Evolutionary conservation across 1,284 basidiomycete genomes (phyloP).

Genomic region (Heimioporus retisporus): DNA sequence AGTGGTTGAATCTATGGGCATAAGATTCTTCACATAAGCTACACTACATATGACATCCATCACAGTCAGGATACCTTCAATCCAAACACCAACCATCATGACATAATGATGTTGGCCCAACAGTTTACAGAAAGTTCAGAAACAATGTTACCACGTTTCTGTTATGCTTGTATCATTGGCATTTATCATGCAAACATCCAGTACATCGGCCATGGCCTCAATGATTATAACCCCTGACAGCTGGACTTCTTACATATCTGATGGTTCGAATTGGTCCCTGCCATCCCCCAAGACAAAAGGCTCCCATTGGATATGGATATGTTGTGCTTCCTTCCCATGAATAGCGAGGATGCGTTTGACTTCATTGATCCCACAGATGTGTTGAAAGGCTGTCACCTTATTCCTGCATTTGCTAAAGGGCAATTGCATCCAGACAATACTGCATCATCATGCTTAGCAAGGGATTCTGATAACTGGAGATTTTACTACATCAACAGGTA

Average conservation of each 20-base stretch:
- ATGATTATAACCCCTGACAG: neutral
- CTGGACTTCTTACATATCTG: conserved; percentile 14
- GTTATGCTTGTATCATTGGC: conserved; percentile 22
- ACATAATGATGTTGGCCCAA: conserved; percentile 9
- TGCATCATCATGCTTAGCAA: too few relatives aligned
- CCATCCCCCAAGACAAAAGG: too few relatives aligned
- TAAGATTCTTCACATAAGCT: conserved; percentile 33
- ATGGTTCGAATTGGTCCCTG: conserved; percentile 9
- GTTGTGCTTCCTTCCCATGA: conserved; percentile 15
- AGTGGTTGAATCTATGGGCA: too few relatives aligned
- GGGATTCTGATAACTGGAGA: too few relatives aligned
- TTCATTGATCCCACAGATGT: conserved; percentile 19
- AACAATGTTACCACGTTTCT: conserved; percentile 4
- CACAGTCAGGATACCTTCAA: conserved; percentile 26
- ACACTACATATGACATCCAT: conserved; percentile 46
- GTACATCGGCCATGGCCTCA: neutral
- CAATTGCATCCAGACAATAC: too few relatives aligned
- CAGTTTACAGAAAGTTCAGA: too few relatives aligned
- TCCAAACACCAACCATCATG: conserved; percentile 1
- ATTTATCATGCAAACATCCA: conserved; percentile 21
- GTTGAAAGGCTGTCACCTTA: conserved; percentile 15
- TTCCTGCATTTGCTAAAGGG: conserved; percentile 12
- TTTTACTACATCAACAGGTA: too few relatives aligned
- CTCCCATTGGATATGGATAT: conserved; percentile 2
- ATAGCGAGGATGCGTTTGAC: conserved; percentile 7